These are phyloP conservation scores for Scheffersomyces segobiensis DNA, from an alignment of 1,139 yeast genomes.

Conservation along the genomic window DNA sequence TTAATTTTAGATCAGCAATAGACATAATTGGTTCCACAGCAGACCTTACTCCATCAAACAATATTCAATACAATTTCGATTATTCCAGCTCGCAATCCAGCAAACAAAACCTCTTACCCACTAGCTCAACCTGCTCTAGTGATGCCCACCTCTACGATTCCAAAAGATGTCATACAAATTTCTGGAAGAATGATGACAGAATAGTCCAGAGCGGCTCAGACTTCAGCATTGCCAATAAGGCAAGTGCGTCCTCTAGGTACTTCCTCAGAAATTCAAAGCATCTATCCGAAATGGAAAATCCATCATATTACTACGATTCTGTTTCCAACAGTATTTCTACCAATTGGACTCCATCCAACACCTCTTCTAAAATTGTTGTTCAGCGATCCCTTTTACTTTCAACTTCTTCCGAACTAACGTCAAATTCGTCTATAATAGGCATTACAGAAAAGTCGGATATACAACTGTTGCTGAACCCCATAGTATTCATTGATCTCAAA, in stretches of 20 bases:
- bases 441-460: not conserved
- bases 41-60: not conserved
- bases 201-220: slow-evolving; percentile 5
- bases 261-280: slow-evolving; percentile 9
- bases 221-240: slow-evolving; percentile 12
- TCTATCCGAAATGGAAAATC: slow-evolving; percentile 12
- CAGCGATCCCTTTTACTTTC: not conserved
- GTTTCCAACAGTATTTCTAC: not conserved
- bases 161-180: slow-evolving; percentile 14
- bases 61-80: not conserved
- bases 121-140: not conserved
- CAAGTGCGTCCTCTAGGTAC: slow-evolving; percentile 13
- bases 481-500: not conserved
- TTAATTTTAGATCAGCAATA: not conserved
- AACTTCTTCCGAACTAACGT: not conserved
- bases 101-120: not conserved
- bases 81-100: not conserved
- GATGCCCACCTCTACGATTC: not conserved
- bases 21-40: not conserved
- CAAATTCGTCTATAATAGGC: not conserved
- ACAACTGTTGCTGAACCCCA: not conserved
- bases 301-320: slow-evolving; percentile 13
- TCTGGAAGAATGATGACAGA: slow-evolving; percentile 12
- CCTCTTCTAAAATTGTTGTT: not conserved
- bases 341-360: not conserved